Base-by-base conservation (phyloP, 257 asterid species). In the Parsonsia alboflavescens region DNA sequence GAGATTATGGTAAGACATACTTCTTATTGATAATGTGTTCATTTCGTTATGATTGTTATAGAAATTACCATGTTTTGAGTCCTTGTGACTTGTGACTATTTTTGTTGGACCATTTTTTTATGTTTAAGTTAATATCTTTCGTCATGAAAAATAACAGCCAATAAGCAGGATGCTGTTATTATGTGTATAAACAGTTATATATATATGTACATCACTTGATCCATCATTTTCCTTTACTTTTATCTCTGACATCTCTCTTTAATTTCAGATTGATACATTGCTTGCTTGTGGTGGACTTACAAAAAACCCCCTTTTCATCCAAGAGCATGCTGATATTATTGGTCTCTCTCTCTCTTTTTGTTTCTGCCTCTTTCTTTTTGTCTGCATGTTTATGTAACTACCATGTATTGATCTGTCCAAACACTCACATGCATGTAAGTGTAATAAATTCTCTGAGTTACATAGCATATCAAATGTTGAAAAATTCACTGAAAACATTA, bases 221-320 rank as follows among this genome's bases (percentile, higher is more conserved):
- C 28, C 24, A 7, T 15, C 42, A 59, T 42, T 54, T 52, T 15
- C 15, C 54, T 6, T 19, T 26, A 22, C 9, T 33, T 71, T 62
- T 56, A 22, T 9, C 41, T 50, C 78, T 74, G 70, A 58, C 62
- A 78, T 21, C 68, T 58, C 73, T 39, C 76, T 54, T 76, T 76
- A 57, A 76, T 74, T 75, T 67, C 91, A 93, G 98, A 82, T 94
- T 79, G 96, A 92, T 80, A 92, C 97, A 41, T 77, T 94, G 79
- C 97, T 94, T 65, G 99, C 99, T 16, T 90, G 96, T 76, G 99
- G 97, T 70, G 99, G 99, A 56, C 96, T 94, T 77, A 77, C 93
- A 36, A 94, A 94, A 82, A 94, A 94, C 79, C 78, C 80, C 17
- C 62, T 94, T 84, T 92, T 86, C 82, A 82, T 94, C 77, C 99